Evolutionary conservation across 2,329 filamentous ascomycete species (phyloP).

Genomic region (Cordyceps sp.): DNA sequence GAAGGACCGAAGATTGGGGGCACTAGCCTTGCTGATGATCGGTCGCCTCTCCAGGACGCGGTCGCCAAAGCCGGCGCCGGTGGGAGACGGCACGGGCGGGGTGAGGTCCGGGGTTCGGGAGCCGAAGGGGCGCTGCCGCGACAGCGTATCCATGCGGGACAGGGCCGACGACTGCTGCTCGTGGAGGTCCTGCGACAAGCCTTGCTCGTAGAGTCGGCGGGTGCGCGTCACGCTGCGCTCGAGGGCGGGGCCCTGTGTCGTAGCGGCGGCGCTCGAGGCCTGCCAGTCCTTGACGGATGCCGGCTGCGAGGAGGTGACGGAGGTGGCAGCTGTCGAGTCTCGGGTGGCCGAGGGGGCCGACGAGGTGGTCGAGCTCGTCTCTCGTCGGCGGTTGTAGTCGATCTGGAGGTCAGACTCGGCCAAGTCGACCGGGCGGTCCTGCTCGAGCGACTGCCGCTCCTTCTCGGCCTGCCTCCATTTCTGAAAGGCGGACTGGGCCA

Average conservation of each 20-base stretch:
- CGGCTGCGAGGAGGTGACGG: conserved; percentile 56
- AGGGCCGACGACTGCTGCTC: conserved; percentile 65
- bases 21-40: conserved; percentile 41
- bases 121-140: conserved; percentile 38
- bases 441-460: conserved; percentile 29
- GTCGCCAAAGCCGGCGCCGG: conserved; percentile 24
- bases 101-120: conserved; percentile 32
- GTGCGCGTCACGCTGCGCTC: conserved; percentile 55
- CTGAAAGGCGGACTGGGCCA: conserved; percentile 70
- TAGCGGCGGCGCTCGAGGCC: conserved; percentile 19
- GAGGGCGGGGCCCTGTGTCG: conserved; percentile 21
- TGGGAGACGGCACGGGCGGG: conserved; percentile 28
- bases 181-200: conserved; percentile 61
- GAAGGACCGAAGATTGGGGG: conserved; percentile 48
- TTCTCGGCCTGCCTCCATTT: conserved; percentile 48
- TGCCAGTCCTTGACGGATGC: conserved; percentile 35
- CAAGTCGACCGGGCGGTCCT: conserved; percentile 18
- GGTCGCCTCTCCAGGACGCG: conserved; percentile 27
- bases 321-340: conserved; percentile 78
- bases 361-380: conserved; percentile 75
- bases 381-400: conserved; percentile 58
- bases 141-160: conserved; percentile 65
- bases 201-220: conserved; percentile 68
- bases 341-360: conserved; percentile 49
- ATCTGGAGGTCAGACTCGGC: conserved; percentile 31